phyloP scores from a whole-genome alignment of 1,284 basidiomycete genomes.

The Pulveroboletus sp. region DNA sequence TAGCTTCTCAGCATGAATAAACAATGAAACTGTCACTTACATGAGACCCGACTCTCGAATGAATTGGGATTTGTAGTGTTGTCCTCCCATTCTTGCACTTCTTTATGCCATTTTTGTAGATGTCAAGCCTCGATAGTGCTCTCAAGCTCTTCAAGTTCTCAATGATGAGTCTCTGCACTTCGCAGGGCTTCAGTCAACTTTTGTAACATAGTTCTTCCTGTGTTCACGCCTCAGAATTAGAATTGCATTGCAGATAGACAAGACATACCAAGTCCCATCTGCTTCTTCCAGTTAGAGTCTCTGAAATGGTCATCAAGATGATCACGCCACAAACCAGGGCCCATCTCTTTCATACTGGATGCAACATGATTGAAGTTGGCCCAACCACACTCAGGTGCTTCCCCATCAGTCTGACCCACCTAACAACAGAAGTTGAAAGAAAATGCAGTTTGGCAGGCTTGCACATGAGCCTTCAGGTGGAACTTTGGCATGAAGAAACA shows the following conservation, averaged over 20 bases:
- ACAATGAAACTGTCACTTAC: too few species aligned
- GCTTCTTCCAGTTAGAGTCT: slow-evolving; percentile 1
- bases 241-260: too few species aligned
- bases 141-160: not conserved
- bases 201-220: not conserved
- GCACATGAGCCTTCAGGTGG: slow-evolving; percentile 1
- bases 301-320: not conserved
- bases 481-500: not conserved
- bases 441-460: not conserved
- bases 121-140: not conserved
- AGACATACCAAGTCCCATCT: not conserved
- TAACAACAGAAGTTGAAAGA: not conserved
- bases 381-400: not conserved
- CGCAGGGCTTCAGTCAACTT: too few species aligned
- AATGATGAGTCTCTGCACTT: not conserved
- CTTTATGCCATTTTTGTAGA: not conserved
- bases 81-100: slow-evolving; percentile 6
- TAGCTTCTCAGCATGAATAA: too few species aligned
- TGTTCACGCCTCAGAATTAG: too few species aligned
- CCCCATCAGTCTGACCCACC: not conserved
- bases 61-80: slow-evolving; percentile 2
- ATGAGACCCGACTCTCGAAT: not conserved
- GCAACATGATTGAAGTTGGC: slow-evolving; percentile 1
- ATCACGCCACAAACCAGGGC: not conserved
- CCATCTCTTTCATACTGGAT: slow-evolving; percentile 11